These are phyloP conservation scores for Penicillium occitanis DNA, from an alignment of 2,329 filamentous ascomycete species.

Conservation along the genomic window DNA sequence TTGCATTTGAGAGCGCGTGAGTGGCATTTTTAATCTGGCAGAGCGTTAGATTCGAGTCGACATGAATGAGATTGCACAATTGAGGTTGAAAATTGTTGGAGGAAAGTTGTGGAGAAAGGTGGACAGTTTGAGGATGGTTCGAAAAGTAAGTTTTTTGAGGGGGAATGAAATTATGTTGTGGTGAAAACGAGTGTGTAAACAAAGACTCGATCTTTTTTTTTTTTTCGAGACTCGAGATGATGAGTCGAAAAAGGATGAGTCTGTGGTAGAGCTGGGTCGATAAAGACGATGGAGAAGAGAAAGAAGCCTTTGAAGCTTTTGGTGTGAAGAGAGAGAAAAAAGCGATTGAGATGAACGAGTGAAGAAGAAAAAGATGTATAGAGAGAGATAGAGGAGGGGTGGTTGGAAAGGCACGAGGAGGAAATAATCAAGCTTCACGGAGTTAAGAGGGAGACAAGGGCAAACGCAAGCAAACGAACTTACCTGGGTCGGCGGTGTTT, in stretches of 20 bases:
- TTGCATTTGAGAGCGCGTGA: slow-evolving; percentile 16
- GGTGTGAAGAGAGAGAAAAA: neutral
- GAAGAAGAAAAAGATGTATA: neutral
- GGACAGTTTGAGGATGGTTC: neutral
- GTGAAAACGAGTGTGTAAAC: neutral
- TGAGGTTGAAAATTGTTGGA: neutral
- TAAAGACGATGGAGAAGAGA: neutral
- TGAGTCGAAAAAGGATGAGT: neutral
- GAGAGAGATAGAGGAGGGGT: slow-evolving; percentile 1
- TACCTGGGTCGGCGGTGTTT: neutral
- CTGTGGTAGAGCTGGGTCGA: neutral
- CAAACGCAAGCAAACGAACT: slow-evolving; percentile 14
- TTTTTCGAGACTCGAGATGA: slow-evolving; percentile 4
- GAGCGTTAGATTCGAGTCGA: slow-evolving; percentile 2
- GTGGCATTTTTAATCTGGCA: slow-evolving; percentile 16
- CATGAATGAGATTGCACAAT: neutral
- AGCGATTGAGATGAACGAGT: neutral
- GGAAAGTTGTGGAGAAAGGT: neutral
- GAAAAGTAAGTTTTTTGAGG: neutral
- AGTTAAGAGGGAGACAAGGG: slow-evolving; percentile 14
- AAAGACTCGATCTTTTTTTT: neutral
- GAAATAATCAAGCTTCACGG: slow-evolving; percentile 9
- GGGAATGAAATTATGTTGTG: neutral
- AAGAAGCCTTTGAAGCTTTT: neutral
- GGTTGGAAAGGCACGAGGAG: neutral